phyloP scores from a whole-genome alignment of 2,329 filamentous ascomycete species.

The Aspergillus sp. region DNA sequence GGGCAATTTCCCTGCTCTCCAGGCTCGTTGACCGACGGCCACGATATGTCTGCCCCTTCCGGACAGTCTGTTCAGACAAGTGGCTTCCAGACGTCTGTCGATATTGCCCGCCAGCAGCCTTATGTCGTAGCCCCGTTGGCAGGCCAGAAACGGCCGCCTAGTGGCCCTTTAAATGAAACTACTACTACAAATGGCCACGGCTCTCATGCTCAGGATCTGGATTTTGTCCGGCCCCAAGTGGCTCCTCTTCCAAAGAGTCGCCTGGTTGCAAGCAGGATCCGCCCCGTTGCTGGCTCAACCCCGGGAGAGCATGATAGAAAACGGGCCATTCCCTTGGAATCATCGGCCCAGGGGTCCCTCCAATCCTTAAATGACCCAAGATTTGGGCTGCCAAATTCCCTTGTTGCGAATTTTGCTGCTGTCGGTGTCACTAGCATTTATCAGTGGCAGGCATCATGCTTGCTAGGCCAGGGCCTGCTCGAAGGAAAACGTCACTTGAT shows the following conservation, averaged over 20 bases:
- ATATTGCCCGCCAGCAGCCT: slow-evolving; percentile 41
- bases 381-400: slow-evolving; percentile 61
- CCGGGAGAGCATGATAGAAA: slow-evolving; percentile 13
- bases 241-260: slow-evolving; percentile 24
- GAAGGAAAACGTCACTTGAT: slow-evolving; percentile 67
- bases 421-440: slow-evolving; percentile 74
- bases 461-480: slow-evolving; percentile 66
- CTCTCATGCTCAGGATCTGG: slow-evolving; percentile 14
- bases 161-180: slow-evolving; percentile 13
- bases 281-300: slow-evolving; percentile 22
- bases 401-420: slow-evolving; percentile 64
- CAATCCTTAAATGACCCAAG: slow-evolving; percentile 62
- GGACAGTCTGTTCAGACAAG: slow-evolving; percentile 46
- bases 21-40: slow-evolving; percentile 2
- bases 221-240: slow-evolving; percentile 31
- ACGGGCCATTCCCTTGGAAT: slow-evolving; percentile 48
- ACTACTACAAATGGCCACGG: slow-evolving; percentile 2
- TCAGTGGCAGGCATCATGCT: slow-evolving; percentile 75
- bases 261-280: slow-evolving; percentile 44
- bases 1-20: slow-evolving; percentile 1
- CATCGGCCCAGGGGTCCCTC: slow-evolving; percentile 41
- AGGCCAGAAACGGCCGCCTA: slow-evolving; percentile 51
- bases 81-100: slow-evolving; percentile 51
- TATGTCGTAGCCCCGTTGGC: slow-evolving; percentile 43
- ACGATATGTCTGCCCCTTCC: slow-evolving; percentile 27